Evolutionary conservation across 1,284 basidiomycete species (phyloP).

Genomic region (Tylopilus sp.): DNA sequence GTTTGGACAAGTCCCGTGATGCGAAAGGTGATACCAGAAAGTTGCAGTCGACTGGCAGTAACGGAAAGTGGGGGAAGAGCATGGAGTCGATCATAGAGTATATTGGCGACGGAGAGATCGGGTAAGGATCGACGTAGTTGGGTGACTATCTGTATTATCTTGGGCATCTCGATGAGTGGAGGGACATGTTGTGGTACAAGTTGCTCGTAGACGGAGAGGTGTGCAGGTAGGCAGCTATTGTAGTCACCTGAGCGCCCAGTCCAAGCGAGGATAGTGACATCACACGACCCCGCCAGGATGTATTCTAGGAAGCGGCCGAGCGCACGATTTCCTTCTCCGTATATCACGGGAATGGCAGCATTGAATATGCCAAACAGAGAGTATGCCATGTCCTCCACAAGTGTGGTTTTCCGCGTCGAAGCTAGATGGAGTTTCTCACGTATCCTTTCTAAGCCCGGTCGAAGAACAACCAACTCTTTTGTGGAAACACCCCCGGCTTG

Average conservation of each 20-base stretch:
- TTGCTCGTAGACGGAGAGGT: conserved; percentile 19
- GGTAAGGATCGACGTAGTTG: too few species aligned
- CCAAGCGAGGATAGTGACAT: conserved; percentile 26
- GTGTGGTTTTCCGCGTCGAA: conserved; percentile 18
- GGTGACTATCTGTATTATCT: background rate
- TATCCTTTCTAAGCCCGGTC: conserved; percentile 11
- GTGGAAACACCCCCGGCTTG: background rate
- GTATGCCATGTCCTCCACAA: conserved; percentile 25
- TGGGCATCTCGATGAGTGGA: background rate
- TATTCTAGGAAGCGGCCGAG: conserved; percentile 26
- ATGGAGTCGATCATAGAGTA: background rate
- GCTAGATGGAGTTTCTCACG: conserved; percentile 25
- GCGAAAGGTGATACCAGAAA: conserved; percentile 12
- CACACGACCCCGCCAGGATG: conserved; percentile 14
- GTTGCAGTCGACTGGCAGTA: conserved; percentile 5
- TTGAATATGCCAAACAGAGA: conserved; percentile 28
- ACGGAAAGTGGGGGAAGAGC: conserved; percentile 6
- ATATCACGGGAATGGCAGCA: conserved; percentile 11
- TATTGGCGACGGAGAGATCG: background rate
- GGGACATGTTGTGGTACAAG: conserved; percentile 3
- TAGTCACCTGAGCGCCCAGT: conserved; percentile 10
- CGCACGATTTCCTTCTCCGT: conserved; percentile 19
- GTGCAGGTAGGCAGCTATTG: conserved; percentile 19
- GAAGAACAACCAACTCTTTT: conserved; percentile 7
- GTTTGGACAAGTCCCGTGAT: background rate